phyloP scores from a whole-genome alignment of 305 asterid species.

The Fraxinus floribunda region DNA sequence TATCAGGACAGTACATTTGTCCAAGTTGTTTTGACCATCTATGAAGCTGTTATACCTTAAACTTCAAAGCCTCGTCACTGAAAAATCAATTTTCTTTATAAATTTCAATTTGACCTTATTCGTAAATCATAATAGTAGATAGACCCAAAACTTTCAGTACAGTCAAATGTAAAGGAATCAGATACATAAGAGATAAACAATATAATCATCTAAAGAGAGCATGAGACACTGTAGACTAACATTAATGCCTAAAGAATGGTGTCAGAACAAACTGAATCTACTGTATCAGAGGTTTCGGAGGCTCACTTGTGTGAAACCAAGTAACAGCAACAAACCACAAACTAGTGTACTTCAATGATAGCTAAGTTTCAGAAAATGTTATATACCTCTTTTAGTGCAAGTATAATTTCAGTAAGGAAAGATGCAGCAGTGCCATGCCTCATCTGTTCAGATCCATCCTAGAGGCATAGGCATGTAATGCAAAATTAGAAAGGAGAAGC shows the following conservation, averaged over 20 bases:
- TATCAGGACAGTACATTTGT: neutral
- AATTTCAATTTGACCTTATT: neutral
- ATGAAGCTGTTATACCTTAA: neutral
- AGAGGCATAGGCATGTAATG: constrained; percentile 27
- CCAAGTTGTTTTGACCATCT: neutral
- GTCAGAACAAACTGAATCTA: neutral
- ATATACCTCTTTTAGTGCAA: constrained; percentile 90
- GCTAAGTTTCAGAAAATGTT: neutral
- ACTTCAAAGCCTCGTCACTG: neutral
- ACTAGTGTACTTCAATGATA: neutral
- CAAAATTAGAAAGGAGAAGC: constrained; percentile 2
- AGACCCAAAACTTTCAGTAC: neutral
- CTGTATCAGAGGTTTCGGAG: neutral
- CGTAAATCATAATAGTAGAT: neutral
- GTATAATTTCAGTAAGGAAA: constrained; percentile 83
- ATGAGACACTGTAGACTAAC: neutral
- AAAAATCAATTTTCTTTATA: neutral
- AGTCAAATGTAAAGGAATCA: neutral
- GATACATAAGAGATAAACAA: neutral
- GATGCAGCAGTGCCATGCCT: constrained; percentile 52
- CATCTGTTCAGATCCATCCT: constrained; percentile 65
- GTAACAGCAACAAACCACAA: constrained; percentile 4
- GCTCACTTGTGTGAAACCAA: constrained; percentile 17
- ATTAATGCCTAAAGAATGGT: neutral
- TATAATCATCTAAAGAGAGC: neutral